These are phyloP conservation scores for Saccharomyces paradoxus DNA, from an alignment of 805 yeast genomes.

Conservation along the genomic window DNA sequence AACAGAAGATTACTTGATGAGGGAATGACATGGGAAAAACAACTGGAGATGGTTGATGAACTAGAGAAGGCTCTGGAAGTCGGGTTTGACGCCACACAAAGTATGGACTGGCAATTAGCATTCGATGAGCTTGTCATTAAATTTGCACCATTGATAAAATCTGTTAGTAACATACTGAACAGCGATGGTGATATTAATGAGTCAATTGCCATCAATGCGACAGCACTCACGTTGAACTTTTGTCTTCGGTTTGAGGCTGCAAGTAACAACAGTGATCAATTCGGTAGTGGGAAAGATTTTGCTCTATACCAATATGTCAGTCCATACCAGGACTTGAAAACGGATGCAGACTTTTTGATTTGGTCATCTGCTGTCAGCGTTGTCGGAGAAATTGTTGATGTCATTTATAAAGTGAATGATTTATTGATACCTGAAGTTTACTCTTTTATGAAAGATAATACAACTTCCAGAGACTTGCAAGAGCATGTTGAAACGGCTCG, in stretches of 20 bases:
- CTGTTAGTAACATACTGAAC: conserved; percentile 35
- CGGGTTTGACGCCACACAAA: conserved; percentile 33
- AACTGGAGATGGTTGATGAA: conserved; percentile 30
- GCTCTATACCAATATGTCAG: conserved; percentile 43
- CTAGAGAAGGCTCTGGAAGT: conserved; percentile 27
- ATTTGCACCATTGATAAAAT: conserved; percentile 43
- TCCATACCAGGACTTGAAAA: conserved; percentile 33
- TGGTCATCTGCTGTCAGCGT: conserved; percentile 41
- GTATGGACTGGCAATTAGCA: conserved; percentile 50
- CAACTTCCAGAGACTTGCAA: conserved; percentile 10
- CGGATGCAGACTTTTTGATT: conserved; percentile 40
- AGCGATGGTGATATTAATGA: conserved; percentile 7
- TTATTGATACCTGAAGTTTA: conserved; percentile 22
- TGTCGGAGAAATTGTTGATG: conserved; percentile 31
- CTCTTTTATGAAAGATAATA: conserved; percentile 13
- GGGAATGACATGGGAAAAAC: conserved; percentile 30
- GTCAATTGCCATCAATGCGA: conserved; percentile 28
- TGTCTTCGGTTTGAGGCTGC: conserved; percentile 36
- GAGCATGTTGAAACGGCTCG: conserved; percentile 10
- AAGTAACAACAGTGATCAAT: conserved; percentile 8
- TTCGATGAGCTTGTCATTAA: conserved; percentile 42
- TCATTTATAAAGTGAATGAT: conserved; percentile 32
- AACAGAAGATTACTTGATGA: conserved; percentile 31
- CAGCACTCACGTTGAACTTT: conserved; percentile 37
- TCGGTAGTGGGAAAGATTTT: conserved; percentile 24